A percentile compares a stretch with the other conserved stretches of the same genome.
phyloP scores from a whole-genome alignment of 2,329 filamentous ascomycete species.

The Ampelomyces quisqualis region DNA sequence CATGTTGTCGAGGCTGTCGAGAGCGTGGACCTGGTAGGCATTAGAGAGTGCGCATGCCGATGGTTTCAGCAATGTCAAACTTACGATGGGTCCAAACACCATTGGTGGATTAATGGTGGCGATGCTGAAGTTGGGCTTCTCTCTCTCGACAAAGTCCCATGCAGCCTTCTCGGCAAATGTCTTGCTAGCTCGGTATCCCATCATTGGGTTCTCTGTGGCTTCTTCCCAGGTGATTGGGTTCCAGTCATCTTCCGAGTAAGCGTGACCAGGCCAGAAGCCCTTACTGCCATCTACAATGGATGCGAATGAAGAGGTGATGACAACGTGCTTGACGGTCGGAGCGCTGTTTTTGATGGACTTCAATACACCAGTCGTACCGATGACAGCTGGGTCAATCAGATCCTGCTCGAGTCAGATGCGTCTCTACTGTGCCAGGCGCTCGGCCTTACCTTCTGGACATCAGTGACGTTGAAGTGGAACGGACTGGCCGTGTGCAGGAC shows the following conservation, averaged over 20 bases:
- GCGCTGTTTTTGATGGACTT: conserved; percentile 62
- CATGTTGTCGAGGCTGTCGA: conserved; percentile 62
- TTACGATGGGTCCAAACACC: conserved; percentile 53
- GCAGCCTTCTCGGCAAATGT: conserved; percentile 61
- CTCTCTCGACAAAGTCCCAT: conserved; percentile 55
- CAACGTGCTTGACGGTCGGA: conserved; percentile 70
- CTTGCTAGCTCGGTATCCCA: conserved; percentile 59
- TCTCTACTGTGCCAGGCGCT: fast-evolving
- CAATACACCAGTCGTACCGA: conserved; percentile 63
- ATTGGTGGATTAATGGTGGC: conserved; percentile 54
- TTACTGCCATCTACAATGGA: conserved; percentile 61
- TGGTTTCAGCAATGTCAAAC: conserved; percentile 3
- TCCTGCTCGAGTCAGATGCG: conserved; percentile 33
- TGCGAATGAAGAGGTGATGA: conserved; percentile 70
- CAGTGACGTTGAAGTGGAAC: conserved; percentile 72
- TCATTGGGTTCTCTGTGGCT: conserved; percentile 46
- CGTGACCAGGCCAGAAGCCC: conserved; percentile 51
- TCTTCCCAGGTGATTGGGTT: conserved; percentile 57
- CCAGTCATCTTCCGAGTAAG: conserved; percentile 59
- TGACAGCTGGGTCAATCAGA: conserved; percentile 61
- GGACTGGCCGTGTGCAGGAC: conserved; percentile 58
- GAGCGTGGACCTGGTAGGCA: conserved; percentile 50
- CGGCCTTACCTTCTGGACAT: conserved; percentile 60
- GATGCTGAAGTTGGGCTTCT: conserved; percentile 54
- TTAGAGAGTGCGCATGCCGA: conserved; percentile 8